Base-by-base conservation (phyloP, 768 basidiomycete species). In the Phallus indusiatus region DNA sequence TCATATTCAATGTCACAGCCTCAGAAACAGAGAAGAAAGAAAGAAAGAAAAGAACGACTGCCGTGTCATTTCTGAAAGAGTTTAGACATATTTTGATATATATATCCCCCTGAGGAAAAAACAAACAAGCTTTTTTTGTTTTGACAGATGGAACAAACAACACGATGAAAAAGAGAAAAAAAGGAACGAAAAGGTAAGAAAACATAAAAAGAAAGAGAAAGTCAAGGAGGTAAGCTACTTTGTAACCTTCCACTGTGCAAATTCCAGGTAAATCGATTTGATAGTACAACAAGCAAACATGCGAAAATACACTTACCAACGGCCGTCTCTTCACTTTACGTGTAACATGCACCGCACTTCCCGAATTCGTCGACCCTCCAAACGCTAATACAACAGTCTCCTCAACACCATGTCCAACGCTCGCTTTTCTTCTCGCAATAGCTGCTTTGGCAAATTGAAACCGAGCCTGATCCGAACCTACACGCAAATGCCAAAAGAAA, bases 331-430 rank as follows among this genome's bases (percentile, higher is more conserved):
- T 86, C 76, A 86, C 75, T 74, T 94, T 93, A 64, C 90, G 82
- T 50, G 91, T 92, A 68, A 95, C 79, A 70, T 92, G 89, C 65
- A 94, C 90, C 56, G 86, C 82, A 66, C 84, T 90, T 54, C 77
- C 84, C 71, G 76, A 77, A 64, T 77, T 84, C 16, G 58, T 55
- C 24, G 60, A 51, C 42, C 83, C 86, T 60, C 88, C 88, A 73
- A 94, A 92, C 37, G 90, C 90, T 64, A 94, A 77, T 55, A 95
- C 91, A 47, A 94, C 91, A n/a, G 88, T 90, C 73, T 94, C 91
- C 71, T 90, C 88, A 61, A 82, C 83, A 58, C 86, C 83, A 62
- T 78, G 74, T 55, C 82, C 85, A 68, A 84, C 79, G n/a, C 84
- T 83, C 67, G 82, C 83, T 72, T 90, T 94, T 65, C 92, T 80